Evolutionary conservation across 169 alveolate genomes (phyloP).

Genomic region (Sarcocystis neurona): DNA sequence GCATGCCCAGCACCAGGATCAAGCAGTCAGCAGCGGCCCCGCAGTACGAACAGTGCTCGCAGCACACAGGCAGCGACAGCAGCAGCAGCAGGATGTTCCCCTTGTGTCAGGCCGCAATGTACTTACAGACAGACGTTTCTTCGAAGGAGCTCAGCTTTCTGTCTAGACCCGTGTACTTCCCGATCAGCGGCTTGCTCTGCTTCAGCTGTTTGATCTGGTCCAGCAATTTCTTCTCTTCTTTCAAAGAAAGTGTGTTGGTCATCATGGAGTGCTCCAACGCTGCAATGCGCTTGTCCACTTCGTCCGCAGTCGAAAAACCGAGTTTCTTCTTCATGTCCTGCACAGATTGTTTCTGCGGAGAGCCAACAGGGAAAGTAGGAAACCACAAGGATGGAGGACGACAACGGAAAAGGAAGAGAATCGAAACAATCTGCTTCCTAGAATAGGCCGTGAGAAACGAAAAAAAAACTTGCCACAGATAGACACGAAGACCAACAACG

Average conservation of each 20-base stretch:
- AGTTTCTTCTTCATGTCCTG: conserved; percentile 58
- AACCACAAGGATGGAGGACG: no score
- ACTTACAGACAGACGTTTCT: conserved; percentile 57
- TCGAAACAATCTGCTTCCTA: no score
- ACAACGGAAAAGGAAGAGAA: no score
- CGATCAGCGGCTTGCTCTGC: conserved; percentile 54
- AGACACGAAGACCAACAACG: no score
- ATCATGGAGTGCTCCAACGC: conserved; percentile 49
- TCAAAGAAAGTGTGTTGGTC: conserved; percentile 55
- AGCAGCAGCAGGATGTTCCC: no score
- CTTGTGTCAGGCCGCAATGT: no score
- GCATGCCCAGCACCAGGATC: no score
- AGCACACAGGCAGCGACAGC: no score
- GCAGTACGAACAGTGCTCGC: no score
- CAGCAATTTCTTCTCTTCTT: conserved; percentile 61
- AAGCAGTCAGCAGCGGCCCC: no score
- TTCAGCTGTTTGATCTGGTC: conserved; percentile 61
- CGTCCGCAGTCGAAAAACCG: conserved; percentile 56
- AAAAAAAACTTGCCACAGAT: no score
- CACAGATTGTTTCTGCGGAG: conserved; percentile 45
- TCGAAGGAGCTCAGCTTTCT: conserved; percentile 49
- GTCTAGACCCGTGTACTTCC: conserved; percentile 51
- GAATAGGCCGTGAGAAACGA: no score
- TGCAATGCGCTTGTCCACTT: conserved; percentile 52
- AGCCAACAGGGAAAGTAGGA: background rate